These are phyloP conservation scores for Castanea sativa DNA, from an alignment of 306 rosid species.

Conservation along the genomic window DNA sequence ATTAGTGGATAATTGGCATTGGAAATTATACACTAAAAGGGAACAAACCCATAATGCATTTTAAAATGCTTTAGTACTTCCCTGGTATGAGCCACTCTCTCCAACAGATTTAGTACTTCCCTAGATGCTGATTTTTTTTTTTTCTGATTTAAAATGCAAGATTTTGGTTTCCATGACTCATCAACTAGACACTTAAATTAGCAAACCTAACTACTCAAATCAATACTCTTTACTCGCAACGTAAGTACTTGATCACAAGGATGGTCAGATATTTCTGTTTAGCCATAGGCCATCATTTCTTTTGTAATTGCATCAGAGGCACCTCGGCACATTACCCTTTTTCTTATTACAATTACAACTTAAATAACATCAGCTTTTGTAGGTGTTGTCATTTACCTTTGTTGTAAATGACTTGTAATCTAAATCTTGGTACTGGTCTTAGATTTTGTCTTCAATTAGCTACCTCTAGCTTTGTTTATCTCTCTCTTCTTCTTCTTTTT, in stretches of 20 bases:
- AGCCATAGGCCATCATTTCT: neutral
- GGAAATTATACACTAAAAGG: too few species aligned
- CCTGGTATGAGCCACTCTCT: too few species aligned
- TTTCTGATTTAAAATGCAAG: neutral
- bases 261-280: neutral
- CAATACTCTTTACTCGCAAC: neutral
- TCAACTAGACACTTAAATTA: too few species aligned
- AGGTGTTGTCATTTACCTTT: neutral
- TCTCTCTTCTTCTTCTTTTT: neutral
- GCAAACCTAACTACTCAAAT: neutral
- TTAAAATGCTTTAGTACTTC: too few species aligned
- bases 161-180: neutral
- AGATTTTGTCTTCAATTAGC: neutral
- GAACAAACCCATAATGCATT: too few species aligned
- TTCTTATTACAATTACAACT: neutral
- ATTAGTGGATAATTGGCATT: too few species aligned
- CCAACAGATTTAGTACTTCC: neutral
- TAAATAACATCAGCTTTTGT: neutral
- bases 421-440: neutral
- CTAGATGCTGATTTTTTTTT: neutral
- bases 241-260: neutral
- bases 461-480: neutral
- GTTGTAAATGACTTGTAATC: neutral
- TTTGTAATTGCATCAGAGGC: neutral
- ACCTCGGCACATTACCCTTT: neutral